These are phyloP conservation scores for Hyparrhenia diplandra DNA, from an alignment of 176 grass and related monocot species.

Conservation along the genomic window DNA sequence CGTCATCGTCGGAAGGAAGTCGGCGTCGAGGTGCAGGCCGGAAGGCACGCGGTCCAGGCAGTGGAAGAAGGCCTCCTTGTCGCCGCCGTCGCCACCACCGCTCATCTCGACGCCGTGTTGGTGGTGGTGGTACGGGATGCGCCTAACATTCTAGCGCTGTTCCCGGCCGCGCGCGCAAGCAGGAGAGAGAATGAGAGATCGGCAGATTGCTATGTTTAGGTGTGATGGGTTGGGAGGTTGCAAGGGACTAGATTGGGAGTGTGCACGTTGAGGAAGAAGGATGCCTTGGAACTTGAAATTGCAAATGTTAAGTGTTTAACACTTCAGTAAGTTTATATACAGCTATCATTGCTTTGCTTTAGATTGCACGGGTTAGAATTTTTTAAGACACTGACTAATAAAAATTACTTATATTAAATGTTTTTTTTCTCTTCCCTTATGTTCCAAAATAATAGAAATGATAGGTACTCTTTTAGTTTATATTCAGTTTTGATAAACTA, in stretches of 20 bases:
- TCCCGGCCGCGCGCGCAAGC: neutral
- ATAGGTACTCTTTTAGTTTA: too few relatives aligned
- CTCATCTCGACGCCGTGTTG: constrained; percentile 38
- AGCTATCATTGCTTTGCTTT: neutral
- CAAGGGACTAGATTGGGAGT: neutral
- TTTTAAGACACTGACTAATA: too few relatives aligned
- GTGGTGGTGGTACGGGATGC: constrained; percentile 4
- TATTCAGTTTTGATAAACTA: too few relatives aligned
- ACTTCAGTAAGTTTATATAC: neutral
- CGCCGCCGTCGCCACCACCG: constrained; percentile 14
- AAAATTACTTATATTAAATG: too few relatives aligned
- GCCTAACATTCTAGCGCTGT: constrained; percentile 25
- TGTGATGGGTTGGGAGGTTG: constrained; percentile 22
- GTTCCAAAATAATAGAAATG: too few relatives aligned
- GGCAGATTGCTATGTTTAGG: constrained; percentile 30
- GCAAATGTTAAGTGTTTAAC: neutral
- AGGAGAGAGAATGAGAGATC: neutral
- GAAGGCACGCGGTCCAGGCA: constrained; percentile 78
- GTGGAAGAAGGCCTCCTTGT: constrained; percentile 71
- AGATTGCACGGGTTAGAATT: neutral
- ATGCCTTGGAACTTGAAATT: neutral
- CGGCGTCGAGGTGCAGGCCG: constrained; percentile 57
- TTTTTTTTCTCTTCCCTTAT: too few relatives aligned
- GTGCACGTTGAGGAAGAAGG: neutral
- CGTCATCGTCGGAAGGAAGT: constrained; percentile 56